These are phyloP conservation scores for Pichia rugopelliculosa DNA, from an alignment of 805 yeast genomes.

Conservation along the genomic window DNA sequence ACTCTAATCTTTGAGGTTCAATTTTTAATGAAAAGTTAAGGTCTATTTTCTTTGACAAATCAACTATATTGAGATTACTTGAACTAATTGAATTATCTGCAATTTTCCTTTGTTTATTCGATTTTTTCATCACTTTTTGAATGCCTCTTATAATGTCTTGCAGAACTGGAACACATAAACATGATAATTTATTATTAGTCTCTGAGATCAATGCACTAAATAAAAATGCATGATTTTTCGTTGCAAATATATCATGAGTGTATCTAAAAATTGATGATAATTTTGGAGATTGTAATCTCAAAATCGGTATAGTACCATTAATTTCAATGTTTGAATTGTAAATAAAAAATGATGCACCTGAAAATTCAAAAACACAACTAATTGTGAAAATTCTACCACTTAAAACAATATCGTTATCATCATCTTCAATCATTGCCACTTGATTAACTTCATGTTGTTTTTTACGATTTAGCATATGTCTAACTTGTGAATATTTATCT, in stretches of 20 bases:
- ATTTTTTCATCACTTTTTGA: constrained; percentile 38
- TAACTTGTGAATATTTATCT: constrained; percentile 18
- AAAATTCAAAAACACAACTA: constrained; percentile 50
- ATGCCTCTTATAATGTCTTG: constrained; percentile 48
- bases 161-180: constrained; percentile 75
- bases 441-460: neutral
- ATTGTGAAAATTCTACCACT: neutral
- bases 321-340: constrained; percentile 37
- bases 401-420: constrained; percentile 29
- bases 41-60: constrained; percentile 48
- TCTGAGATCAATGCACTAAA: constrained; percentile 55
- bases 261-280: constrained; percentile 54
- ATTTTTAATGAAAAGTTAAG: constrained; percentile 55
- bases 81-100: neutral
- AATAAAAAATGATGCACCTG: constrained; percentile 59
- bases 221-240: constrained; percentile 38
- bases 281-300: constrained; percentile 70
- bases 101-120: constrained; percentile 1
- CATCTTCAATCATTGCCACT: neutral
- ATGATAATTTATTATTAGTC: constrained; percentile 62
- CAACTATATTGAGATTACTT: constrained; percentile 31
- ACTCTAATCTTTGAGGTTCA: constrained; percentile 63
- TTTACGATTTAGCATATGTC: constrained; percentile 2
- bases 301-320: constrained; percentile 37
- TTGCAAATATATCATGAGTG: constrained; percentile 28